A percentile compares a stretch with the other conserved stretches of the same genome.
phyloP scores from a whole-genome alignment of 148 eudicot genomes.

The Rhododendron ferrugineum region DNA sequence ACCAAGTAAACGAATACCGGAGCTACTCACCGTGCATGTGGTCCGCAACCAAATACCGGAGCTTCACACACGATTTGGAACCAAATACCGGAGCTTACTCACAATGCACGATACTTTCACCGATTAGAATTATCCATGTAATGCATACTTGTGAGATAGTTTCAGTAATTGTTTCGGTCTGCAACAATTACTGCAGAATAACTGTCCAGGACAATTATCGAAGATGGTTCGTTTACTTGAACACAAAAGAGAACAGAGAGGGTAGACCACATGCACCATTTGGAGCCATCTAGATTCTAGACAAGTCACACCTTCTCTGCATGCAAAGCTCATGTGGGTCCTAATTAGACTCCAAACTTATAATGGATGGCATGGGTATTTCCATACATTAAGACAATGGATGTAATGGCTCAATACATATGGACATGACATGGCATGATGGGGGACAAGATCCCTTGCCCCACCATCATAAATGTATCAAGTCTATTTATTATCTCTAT shows the following conservation, averaged over 20 bases:
- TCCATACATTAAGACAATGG: neutral
- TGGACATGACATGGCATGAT: neutral
- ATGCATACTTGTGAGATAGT: too few relatives aligned
- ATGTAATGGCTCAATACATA: neutral
- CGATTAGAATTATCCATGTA: too few relatives aligned
- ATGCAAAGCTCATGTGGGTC: neutral
- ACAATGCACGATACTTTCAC: too few relatives aligned
- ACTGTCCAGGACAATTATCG: too few relatives aligned
- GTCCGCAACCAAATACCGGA: too few relatives aligned
- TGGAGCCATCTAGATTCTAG: neutral
- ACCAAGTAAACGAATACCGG: too few relatives aligned
- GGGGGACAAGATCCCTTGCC: neutral
- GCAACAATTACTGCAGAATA: too few relatives aligned
- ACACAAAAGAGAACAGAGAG: neutral
- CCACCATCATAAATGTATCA: neutral
- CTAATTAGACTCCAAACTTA: neutral
- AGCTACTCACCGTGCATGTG: too few relatives aligned
- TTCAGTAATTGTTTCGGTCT: neutral
- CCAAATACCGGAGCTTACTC: too few relatives aligned
- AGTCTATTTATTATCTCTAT: neutral
- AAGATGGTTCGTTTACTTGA: neutral
- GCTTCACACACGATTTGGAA: too few relatives aligned
- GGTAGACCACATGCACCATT: neutral
- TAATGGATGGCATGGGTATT: slow-evolving; percentile 3
- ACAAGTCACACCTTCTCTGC: neutral